Base-by-base conservation (phyloP, 345 rosid genomes). In the Abelmoschus esculentus region DNA sequence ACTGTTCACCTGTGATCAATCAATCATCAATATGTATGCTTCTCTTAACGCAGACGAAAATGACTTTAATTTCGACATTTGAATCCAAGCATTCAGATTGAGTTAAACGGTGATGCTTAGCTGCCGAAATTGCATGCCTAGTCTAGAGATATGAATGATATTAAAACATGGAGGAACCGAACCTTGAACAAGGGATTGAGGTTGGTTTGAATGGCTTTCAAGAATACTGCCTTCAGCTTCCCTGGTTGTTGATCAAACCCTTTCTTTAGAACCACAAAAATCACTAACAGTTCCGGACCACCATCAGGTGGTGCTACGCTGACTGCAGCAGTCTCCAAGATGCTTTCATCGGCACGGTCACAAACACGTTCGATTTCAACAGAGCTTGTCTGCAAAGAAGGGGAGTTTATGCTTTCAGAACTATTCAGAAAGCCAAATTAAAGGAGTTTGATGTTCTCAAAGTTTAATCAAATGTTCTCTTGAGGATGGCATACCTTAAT, bases 161-260 rank as follows among this genome's bases (percentile, higher is more conserved):
- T 40, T 40, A 19, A 62, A 18, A 40, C 14, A 17, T 14, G 77
- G 26, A n/a, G 56, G 19, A 52, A 18, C 56, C 56, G 19, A 77
- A 89, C 98, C 96, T 93, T 89, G 49, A 91, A 93, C 73, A 93
- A 76, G 19, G 98, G 97, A 74, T 91, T 93, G 67, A 93, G 96
- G 76, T 86, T 84, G 34, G 53, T 72, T 11, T 93, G 96, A 56
- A 93, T 83, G 72, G 85, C 83, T 74, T 69, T 84, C 0, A 86
- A 82, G 80, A 93, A 81, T 69, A 78, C 85, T 28, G 10, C 69
- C 81, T 84, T 89, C 72, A 91, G 76, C 70, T 83, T 73, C 70
- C 83, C 87, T 13, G 76, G 81, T 31, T 76, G 74, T 7, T 70
- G 61, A 49, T 59, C 63, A 52, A 61, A 73, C 14, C 93, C 91